Percentiles rank a stretch among this genome's conserved stretches.
Evolutionary conservation across 1,284 basidiomycete species (phyloP).

Genomic region (Ceratobasidium sp.): DNA sequence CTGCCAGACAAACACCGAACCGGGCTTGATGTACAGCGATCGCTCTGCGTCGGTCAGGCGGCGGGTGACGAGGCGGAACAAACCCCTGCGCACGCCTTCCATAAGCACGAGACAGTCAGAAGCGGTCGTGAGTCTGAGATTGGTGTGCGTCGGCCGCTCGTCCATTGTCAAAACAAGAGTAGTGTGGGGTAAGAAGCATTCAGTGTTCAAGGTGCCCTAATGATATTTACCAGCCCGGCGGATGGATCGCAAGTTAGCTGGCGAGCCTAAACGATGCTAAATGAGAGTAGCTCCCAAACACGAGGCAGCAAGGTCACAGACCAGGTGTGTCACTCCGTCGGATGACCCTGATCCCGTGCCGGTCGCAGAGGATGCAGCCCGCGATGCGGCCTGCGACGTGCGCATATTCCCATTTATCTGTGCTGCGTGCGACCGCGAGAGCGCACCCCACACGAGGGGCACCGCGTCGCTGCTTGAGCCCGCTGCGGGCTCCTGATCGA

Average conservation of each 20-base stretch:
- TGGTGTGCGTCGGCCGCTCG: conserved; percentile 37
- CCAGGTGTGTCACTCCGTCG: conserved; percentile 17
- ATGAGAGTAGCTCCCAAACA: conserved; percentile 6
- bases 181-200: conserved; percentile 40
- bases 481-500: too few species aligned
- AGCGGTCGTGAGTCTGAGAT: conserved; percentile 37
- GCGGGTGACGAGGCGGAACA: conserved; percentile 36
- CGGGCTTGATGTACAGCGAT: conserved; percentile 37
- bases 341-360: not conserved
- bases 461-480: not conserved
- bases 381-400: not conserved
- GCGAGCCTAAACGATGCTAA: conserved; percentile 28
- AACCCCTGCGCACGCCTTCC: conserved; percentile 36
- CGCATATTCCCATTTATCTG: not conserved
- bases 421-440: too few species aligned
- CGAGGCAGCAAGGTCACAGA: conserved; percentile 25
- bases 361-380: not conserved
- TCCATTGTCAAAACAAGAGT: conserved; percentile 38
- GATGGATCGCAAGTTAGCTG: conserved; percentile 17
- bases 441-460: not conserved
- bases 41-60: conserved; percentile 38
- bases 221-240: conserved; percentile 27
- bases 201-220: conserved; percentile 30
- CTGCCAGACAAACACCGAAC: conserved; percentile 37
- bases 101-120: conserved; percentile 38